Evolutionary conservation across 2,329 filamentous ascomycete species (phyloP).

Genomic region (Penicillium sumatraense): DNA sequence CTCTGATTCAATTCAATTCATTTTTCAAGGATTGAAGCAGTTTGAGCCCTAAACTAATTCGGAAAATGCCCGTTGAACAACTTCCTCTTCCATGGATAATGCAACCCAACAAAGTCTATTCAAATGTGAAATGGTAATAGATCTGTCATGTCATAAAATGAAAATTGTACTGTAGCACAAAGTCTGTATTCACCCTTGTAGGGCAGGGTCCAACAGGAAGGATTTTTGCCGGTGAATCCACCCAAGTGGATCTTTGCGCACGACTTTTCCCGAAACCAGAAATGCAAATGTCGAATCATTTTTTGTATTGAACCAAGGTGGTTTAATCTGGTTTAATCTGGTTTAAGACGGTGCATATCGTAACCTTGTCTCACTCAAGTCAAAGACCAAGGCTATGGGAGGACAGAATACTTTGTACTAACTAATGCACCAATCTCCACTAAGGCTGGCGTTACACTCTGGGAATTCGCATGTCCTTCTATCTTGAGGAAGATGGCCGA

Average conservation of each 20-base stretch:
- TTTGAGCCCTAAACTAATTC: background rate
- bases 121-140: background rate
- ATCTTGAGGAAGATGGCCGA: background rate
- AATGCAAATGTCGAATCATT: background rate
- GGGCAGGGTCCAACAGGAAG: background rate
- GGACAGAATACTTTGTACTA: too few species aligned
- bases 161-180: too few species aligned
- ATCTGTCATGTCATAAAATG: background rate
- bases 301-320: too few species aligned
- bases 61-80: too few species aligned
- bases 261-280: background rate
- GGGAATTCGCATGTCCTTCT: background rate
- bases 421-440: too few species aligned
- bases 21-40: too few species aligned
- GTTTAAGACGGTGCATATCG: too few species aligned
- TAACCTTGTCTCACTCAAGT: too few species aligned
- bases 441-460: background rate
- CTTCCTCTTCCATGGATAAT: background rate
- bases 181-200: too few species aligned
- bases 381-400: background rate
- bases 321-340: too few species aligned
- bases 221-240: background rate
- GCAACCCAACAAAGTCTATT: slow-evolving; percentile 1
- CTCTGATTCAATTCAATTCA: too few species aligned
- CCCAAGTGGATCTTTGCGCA: background rate